A percentile compares a stretch with the other conserved stretches of the same genome.
These are phyloP conservation scores for Tilletia caries DNA, from an alignment of 1,284 basidiomycete species.

Conservation along the genomic window DNA sequence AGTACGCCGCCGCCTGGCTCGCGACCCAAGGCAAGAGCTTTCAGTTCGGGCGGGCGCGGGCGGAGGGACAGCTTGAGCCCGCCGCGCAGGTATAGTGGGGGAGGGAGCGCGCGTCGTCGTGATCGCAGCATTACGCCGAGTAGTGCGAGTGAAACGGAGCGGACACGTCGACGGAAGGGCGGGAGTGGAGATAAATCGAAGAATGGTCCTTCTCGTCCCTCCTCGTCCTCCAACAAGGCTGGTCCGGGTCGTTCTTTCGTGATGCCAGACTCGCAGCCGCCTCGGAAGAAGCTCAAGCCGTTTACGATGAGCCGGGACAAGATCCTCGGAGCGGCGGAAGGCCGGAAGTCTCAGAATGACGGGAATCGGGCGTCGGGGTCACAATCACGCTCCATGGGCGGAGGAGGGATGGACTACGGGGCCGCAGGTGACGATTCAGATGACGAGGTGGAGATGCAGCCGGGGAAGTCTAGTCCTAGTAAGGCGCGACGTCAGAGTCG, in stretches of 20 bases:
- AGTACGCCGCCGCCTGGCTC: not conserved
- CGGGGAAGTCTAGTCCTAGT: too few relatives aligned
- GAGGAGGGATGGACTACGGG: not conserved
- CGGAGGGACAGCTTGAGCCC: not conserved
- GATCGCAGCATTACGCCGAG: not conserved
- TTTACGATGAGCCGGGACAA: not conserved
- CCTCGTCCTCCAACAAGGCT: too few relatives aligned
- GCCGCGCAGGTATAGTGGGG: not conserved
- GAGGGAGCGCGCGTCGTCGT: not conserved
- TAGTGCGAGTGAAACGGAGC: not conserved
- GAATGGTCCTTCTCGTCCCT: too few relatives aligned
- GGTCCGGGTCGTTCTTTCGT: not conserved
- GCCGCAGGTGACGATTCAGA: not conserved
- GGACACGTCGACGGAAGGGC: not conserved
- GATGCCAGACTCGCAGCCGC: slow-evolving; percentile 2
- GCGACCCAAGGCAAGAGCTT: not conserved
- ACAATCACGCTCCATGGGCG: not conserved
- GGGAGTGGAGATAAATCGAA: too few relatives aligned
- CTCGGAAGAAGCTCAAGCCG: not conserved
- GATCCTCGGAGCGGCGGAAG: not conserved
- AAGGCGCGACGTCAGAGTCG: not conserved
- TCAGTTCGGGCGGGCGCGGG: not conserved
- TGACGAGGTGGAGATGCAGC: not conserved
- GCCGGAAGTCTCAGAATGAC: not conserved
- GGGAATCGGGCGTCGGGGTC: not conserved